Evolutionary conservation across 2,329 filamentous ascomycete genomes (phyloP).

Genomic region (Cladosporium austrohemisphaericum): DNA sequence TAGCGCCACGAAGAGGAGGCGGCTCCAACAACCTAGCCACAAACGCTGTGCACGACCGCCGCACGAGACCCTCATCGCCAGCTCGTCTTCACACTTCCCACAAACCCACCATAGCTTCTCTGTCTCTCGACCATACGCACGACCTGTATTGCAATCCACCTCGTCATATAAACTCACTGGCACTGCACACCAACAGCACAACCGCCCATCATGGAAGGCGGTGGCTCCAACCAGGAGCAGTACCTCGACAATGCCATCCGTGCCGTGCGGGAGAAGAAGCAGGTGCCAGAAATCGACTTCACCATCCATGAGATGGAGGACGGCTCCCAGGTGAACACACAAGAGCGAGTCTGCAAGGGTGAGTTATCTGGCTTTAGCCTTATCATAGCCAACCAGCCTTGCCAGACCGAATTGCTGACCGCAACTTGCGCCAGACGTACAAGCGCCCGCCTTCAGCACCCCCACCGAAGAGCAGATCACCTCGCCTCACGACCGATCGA

Average conservation of each 20-base stretch:
- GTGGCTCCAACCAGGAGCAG: constrained; percentile 34
- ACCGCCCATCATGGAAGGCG: constrained; percentile 30
- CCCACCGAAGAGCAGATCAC: constrained; percentile 94
- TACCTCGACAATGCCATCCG: constrained; percentile 81
- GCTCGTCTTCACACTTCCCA: constrained; percentile 11
- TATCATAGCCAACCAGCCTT: background rate
- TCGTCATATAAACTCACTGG: too few relatives aligned
- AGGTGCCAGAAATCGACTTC: constrained; percentile 96
- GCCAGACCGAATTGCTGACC: constrained; percentile 9
- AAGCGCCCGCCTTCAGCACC: constrained; percentile 90
- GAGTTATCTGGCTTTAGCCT: constrained; percentile 17
- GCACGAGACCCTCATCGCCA: constrained; percentile 14
- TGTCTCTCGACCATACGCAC: background rate
- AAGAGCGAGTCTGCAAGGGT: constrained; percentile 99
- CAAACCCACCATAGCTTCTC: background rate
- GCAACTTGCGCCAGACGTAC: constrained; percentile 66
- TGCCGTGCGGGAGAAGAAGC: constrained; percentile 91
- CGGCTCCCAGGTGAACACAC: constrained; percentile 87
- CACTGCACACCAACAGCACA: background rate
- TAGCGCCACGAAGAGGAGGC: constrained; percentile 13
- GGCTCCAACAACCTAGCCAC: constrained; percentile 9
- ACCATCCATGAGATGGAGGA: constrained; percentile 98
- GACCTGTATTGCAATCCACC: too few relatives aligned
- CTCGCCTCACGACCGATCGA: constrained; percentile 76
- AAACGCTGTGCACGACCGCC: constrained; percentile 13